Conservation (phyloP, 2,329 filamentous ascomycete genomes). For the Penicillium sp. region DNA sequence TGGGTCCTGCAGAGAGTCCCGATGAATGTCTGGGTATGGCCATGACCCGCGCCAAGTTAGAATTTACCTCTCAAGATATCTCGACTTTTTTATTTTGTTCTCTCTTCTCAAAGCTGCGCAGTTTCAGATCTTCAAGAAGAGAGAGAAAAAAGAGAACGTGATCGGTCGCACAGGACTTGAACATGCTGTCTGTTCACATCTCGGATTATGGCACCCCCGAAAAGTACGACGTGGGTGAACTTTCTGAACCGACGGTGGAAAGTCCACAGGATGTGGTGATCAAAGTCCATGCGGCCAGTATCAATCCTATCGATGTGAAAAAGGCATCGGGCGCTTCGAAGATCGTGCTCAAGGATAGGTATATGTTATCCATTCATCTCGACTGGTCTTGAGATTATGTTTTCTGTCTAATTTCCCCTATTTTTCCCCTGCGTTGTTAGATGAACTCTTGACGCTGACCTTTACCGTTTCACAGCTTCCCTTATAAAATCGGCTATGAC, state of each 20-base stretch:
- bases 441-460: too few species aligned
- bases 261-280: conserved; percentile 18
- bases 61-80: not conserved
- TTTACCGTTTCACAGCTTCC: conserved; percentile 26
- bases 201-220: conserved; percentile 13
- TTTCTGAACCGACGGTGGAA: conserved; percentile 12
- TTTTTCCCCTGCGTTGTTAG: not conserved
- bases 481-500: conserved; percentile 41
- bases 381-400: too few species aligned
- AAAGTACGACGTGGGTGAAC: conserved; percentile 15
- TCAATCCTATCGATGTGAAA: conserved; percentile 44
- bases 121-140: too few species aligned
- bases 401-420: not conserved
- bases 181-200: conserved; percentile 18
- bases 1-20: too few species aligned
- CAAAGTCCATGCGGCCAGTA: conserved; percentile 37
- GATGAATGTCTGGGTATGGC: too few species aligned
- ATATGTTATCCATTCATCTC: not conserved
- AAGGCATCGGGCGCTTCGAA: conserved; percentile 34
- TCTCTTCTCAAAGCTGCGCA: too few species aligned
- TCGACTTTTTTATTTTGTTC: too few species aligned
- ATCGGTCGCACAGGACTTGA: not conserved
- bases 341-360: conserved; percentile 24
- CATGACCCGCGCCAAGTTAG: not conserved
- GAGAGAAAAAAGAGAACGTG: too few species aligned